Percentiles rank a stretch among this genome's conserved stretches.
Conservation (phyloP, 768 basidiomycete genomes). For the Trametes punicea region DNA sequence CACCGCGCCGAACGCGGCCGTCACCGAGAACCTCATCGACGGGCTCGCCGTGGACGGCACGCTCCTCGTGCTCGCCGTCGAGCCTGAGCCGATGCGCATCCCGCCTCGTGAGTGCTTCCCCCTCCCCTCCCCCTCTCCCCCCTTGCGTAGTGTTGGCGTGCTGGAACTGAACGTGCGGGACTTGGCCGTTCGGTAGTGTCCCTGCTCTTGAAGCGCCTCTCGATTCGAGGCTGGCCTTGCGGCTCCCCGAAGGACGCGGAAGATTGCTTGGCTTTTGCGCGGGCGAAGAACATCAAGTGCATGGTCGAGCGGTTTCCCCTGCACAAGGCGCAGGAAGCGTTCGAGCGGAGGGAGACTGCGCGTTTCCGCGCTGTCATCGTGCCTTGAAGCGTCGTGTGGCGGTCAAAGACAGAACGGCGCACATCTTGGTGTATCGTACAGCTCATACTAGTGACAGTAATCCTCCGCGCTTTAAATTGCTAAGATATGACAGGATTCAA, state of each 20-base stretch:
- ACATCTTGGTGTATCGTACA: neutral
- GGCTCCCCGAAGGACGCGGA: constrained; percentile 23
- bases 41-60: constrained; percentile 22
- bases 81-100: constrained; percentile 18
- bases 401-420: too few species aligned
- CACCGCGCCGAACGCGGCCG: constrained; percentile 28
- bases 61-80: constrained; percentile 23
- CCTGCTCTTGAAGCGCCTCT: constrained; percentile 24
- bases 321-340: constrained; percentile 26
- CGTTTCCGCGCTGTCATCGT: constrained; percentile 27
- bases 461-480: too few species aligned
- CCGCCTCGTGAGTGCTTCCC: constrained; percentile 22
- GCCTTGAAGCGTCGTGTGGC: constrained; percentile 2
- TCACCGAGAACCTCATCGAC: constrained; percentile 19
- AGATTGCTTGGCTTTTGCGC: constrained; percentile 20
- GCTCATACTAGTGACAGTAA: too few species aligned
- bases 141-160: neutral
- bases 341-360: constrained; percentile 19
- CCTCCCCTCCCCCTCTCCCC: too few species aligned
- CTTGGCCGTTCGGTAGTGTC: too few species aligned
- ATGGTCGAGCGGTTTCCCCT: constrained; percentile 26
- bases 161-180: too few species aligned
- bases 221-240: constrained; percentile 27
- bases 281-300: constrained; percentile 20
- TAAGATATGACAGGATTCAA: too few species aligned